These are phyloP conservation scores for Ustilago sp. DNA, from an alignment of 1,284 basidiomycete genomes.

Conservation along the genomic window DNA sequence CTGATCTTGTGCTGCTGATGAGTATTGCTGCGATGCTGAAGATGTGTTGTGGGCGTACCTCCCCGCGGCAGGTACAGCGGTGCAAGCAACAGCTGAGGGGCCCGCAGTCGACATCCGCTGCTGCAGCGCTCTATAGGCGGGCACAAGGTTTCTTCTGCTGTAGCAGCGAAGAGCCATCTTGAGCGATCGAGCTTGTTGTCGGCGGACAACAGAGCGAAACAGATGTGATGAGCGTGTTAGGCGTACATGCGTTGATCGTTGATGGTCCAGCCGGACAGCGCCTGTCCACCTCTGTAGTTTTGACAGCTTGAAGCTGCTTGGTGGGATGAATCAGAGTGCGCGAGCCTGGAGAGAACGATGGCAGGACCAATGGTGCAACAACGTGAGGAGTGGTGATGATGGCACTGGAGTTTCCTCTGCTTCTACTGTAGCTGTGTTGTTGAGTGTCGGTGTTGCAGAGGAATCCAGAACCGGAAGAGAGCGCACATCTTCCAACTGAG, in stretches of 20 bases:
- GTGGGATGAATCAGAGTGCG: neutral
- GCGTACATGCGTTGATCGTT: neutral
- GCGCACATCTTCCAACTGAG: neutral
- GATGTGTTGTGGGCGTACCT: neutral
- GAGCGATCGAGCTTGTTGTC: neutral
- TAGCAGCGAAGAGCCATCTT: conserved; percentile 49
- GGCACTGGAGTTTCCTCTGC: neutral
- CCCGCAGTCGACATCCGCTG: conserved; percentile 6
- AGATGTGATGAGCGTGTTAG: neutral
- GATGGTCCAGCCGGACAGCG: neutral
- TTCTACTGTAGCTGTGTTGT: neutral
- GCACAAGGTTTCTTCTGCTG: conserved; percentile 40
- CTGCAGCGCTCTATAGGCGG: conserved; percentile 17
- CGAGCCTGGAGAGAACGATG: neutral
- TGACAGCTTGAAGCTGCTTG: neutral
- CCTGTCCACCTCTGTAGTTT: neutral
- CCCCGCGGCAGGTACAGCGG: neutral
- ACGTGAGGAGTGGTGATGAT: neutral
- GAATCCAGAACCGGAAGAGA: conserved; percentile 19
- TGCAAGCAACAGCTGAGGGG: neutral
- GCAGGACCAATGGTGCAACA: neutral
- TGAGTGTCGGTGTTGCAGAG: neutral
- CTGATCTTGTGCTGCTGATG: conserved; percentile 6
- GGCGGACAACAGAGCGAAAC: neutral
- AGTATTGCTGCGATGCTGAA: neutral